phyloP scores from a whole-genome alignment of 202 grass and related monocot genomes.

The Zizania palustris region DNA sequence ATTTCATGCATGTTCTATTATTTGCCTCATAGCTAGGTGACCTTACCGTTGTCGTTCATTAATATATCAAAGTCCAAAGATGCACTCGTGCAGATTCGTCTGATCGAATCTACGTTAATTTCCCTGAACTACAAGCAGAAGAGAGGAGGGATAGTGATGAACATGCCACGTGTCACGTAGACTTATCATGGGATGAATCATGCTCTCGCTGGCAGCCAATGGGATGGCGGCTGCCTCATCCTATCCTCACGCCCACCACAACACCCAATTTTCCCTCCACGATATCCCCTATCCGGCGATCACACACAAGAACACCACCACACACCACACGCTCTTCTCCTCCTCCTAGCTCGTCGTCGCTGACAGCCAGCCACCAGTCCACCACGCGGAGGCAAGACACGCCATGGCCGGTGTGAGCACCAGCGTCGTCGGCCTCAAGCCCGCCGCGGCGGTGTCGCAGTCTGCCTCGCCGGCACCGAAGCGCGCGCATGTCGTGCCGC shows the following conservation, averaged over 20 bases:
- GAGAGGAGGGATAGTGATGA: too few species aligned
- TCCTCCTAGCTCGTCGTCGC: not conserved
- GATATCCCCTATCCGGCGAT: not conserved
- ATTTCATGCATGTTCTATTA: too few species aligned
- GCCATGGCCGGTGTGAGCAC: constrained; percentile 71
- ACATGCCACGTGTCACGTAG: too few species aligned
- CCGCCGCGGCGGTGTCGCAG: constrained; percentile 51
- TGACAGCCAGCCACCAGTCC: not conserved
- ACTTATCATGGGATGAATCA: too few species aligned
- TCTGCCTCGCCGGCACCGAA: constrained; percentile 29
- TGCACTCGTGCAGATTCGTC: too few species aligned
- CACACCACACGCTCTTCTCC: too few species aligned
- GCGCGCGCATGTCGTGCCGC: constrained; percentile 34
- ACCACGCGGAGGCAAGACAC: not conserved
- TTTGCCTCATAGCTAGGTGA: too few species aligned
- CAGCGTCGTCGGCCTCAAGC: constrained; percentile 68
- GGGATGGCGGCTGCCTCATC: constrained; percentile 67
- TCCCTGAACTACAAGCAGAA: too few species aligned
- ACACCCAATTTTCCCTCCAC: constrained; percentile 34
- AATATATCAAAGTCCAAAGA: too few species aligned
- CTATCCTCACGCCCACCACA: constrained; percentile 85
- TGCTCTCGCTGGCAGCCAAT: constrained; percentile 45
- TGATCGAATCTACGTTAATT: too few species aligned
- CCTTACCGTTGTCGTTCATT: too few species aligned
- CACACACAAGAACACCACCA: constrained; percentile 41